Percentiles rank a stretch among this genome's conserved stretches.
These are phyloP conservation scores for Copromyces sp. DNA, from an alignment of 495 filamentous ascomycete species.

Conservation along the genomic window DNA sequence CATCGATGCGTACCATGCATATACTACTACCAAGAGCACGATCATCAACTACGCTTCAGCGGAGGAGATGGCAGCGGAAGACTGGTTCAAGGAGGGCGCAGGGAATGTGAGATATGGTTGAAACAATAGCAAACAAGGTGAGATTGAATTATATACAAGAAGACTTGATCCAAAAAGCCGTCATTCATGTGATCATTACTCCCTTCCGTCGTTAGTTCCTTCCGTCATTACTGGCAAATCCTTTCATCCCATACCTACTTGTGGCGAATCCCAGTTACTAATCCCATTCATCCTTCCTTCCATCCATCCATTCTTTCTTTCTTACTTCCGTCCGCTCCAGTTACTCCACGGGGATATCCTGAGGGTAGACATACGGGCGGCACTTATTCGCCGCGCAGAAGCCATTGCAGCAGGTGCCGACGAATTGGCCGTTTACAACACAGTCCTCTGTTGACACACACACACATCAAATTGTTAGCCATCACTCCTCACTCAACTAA, in stretches of 20 bases:
- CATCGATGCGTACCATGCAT: conserved; percentile 45
- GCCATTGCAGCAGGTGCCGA: conserved; percentile 21
- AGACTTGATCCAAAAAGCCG: neutral
- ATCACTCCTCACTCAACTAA: neutral
- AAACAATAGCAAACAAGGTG: neutral
- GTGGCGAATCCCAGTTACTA: too few species aligned
- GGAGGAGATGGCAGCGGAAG: conserved; percentile 28
- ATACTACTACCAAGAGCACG: conserved; percentile 48
- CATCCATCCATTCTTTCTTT: neutral
- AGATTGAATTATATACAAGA: neutral
- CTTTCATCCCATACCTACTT: neutral
- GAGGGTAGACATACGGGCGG: conserved; percentile 16
- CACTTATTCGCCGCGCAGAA: conserved; percentile 24
- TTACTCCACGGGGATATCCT: neutral
- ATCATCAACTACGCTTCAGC: conserved; percentile 46
- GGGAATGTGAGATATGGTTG: conserved; percentile 37
- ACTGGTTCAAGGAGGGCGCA: conserved; percentile 41
- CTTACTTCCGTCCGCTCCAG: neutral
- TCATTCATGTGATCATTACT: neutral
- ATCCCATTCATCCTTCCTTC: neutral
- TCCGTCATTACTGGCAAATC: neutral
- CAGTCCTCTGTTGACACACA: conserved; percentile 7
- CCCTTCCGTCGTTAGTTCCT: neutral
- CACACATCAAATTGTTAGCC: neutral
- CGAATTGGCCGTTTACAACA: conserved; percentile 16